Evolutionary conservation across 1,284 basidiomycete genomes (phyloP), one percentile per base, ranked within the genome.

Genomic region (Wallemia mellicola): DNA sequence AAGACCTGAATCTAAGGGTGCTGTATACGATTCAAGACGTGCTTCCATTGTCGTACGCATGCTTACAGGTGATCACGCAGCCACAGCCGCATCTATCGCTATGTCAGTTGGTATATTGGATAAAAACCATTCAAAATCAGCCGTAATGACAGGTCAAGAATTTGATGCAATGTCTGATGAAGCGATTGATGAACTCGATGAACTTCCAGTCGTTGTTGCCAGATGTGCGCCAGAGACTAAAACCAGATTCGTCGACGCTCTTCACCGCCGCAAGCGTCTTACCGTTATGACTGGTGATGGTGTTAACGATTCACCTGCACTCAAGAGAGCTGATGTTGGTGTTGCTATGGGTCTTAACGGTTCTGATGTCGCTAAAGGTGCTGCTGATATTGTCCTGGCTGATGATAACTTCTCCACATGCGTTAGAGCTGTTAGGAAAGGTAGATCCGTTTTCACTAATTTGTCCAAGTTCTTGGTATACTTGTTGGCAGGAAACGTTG

Each of bases 391-490:
- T 58, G 79, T 82, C 0, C 71, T 82, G 59, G 76, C 77, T 28
- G 79, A 82, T 66, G 79, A 83, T 71, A 81, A 83, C 70, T 83
- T 83, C 67, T 77, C 78, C 48, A 78, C 77, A 24, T 82, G 82
- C 64, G 76, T 76, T 24, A 75, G 76, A 60, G 81, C 80, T 11
- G 76, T 83, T 63, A 71, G 75, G 61, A 79, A 82, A 66, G 81
- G 81, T 25, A 75, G 80, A 59, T 71, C 55, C 65, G 70, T 76
- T 59, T 73, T 74, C 61, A 70, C 66, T 61, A 73, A 73, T 66
- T 63, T 73, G 60, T 64, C 67, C 28, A 72, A 72, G 62, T 73
- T 73, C 65, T 61, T 72, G 57, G 57, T 58, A 25, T 75, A 76
- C 64, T 69, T 78, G 24, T 71, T 78, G 25, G 72, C 76, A 0